Percentiles rank a stretch among this genome's conserved stretches.
Evolutionary conservation across 495 filamentous ascomycete species (phyloP).

Genomic region (Bathelium albidoporum): DNA sequence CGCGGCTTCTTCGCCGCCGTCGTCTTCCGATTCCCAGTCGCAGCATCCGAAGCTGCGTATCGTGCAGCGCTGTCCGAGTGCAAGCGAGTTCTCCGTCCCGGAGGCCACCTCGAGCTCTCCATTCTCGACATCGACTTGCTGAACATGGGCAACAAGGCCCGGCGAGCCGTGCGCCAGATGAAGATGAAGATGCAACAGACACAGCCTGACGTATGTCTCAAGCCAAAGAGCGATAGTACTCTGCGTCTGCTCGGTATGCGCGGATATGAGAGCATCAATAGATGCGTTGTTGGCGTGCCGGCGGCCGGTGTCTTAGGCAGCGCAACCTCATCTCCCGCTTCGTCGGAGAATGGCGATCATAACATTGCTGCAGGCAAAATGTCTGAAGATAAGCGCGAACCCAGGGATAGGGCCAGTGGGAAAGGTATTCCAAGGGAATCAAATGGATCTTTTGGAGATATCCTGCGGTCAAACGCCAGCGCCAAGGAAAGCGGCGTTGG

Average conservation of each 20-base stretch:
- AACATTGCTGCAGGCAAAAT: slow-evolving; percentile 11
- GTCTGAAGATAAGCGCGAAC: slow-evolving; percentile 14
- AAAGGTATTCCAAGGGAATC: not conserved
- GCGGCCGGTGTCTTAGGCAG: slow-evolving; percentile 56
- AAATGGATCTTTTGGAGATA: slow-evolving; percentile 47
- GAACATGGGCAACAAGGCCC: slow-evolving; percentile 48
- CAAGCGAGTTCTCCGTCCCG: slow-evolving; percentile 80
- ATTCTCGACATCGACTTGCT: slow-evolving; percentile 33
- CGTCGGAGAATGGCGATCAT: slow-evolving; percentile 15
- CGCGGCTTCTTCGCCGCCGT: slow-evolving; percentile 73
- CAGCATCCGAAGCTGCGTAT: slow-evolving; percentile 62
- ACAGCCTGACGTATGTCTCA: slow-evolving; percentile 54
- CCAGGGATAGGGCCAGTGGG: not conserved
- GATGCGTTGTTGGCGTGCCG: slow-evolving; percentile 82
- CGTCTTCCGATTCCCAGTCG: slow-evolving; percentile 80
- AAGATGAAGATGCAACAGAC: slow-evolving; percentile 64
- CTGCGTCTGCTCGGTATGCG: slow-evolving; percentile 63
- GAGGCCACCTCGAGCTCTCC: slow-evolving; percentile 61
- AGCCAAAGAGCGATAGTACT: slow-evolving; percentile 66
- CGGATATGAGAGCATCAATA: slow-evolving; percentile 76
- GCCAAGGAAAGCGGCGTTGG: slow-evolving; percentile 52
- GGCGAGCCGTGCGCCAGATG: slow-evolving; percentile 63
- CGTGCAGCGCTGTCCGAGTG: slow-evolving; percentile 75
- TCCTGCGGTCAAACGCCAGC: slow-evolving; percentile 50
- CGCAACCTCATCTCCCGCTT: slow-evolving; percentile 14